These are phyloP conservation scores for Selaginella moellendorffii DNA, from an alignment of 75 land plant species.

Conservation along the genomic window DNA sequence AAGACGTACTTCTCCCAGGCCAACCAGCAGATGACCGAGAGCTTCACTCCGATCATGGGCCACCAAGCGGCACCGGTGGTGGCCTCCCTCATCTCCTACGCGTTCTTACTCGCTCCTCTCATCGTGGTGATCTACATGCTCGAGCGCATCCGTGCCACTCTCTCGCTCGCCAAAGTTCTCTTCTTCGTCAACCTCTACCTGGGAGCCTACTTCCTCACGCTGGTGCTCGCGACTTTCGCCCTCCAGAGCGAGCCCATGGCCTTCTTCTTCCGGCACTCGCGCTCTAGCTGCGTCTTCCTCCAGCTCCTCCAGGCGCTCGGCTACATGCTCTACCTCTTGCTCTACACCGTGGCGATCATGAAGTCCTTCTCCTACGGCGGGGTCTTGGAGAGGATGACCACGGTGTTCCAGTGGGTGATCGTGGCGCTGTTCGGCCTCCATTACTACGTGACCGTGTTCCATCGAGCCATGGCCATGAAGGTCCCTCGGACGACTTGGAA, in stretches of 20 bases:
- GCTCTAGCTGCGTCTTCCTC: conserved; percentile 30
- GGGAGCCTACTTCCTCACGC: conserved; percentile 57
- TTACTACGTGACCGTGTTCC: conserved; percentile 60
- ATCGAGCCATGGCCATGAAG: conserved; percentile 42
- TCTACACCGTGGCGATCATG: conserved; percentile 37
- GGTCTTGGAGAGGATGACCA: conserved; percentile 20
- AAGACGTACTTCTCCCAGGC: conserved; percentile 36
- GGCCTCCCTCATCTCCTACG: conserved; percentile 35
- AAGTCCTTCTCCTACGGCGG: conserved; percentile 31
- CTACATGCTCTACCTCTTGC: conserved; percentile 40
- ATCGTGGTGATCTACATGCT: conserved; percentile 36
- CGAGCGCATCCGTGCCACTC: conserved; percentile 32
- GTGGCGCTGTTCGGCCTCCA: conserved; percentile 52
- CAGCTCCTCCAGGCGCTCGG: conserved; percentile 56
- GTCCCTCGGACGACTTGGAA: conserved; percentile 64
- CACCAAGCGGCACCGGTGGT: conserved; percentile 43
- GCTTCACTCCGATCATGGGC: conserved; percentile 52
- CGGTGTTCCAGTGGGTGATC: conserved; percentile 40
- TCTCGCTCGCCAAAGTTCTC: conserved; percentile 47
- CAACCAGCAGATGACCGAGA: conserved; percentile 36
- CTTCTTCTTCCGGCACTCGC: conserved; percentile 54
- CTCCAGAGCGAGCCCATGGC: conserved; percentile 57
- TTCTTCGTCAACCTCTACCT: conserved; percentile 59
- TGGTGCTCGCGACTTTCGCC: conserved; percentile 36
- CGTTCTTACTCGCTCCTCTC: conserved; percentile 47